These are phyloP conservation scores for Penicillium atrosanguineum DNA, from an alignment of 495 filamentous ascomycete genomes.

Conservation along the genomic window DNA sequence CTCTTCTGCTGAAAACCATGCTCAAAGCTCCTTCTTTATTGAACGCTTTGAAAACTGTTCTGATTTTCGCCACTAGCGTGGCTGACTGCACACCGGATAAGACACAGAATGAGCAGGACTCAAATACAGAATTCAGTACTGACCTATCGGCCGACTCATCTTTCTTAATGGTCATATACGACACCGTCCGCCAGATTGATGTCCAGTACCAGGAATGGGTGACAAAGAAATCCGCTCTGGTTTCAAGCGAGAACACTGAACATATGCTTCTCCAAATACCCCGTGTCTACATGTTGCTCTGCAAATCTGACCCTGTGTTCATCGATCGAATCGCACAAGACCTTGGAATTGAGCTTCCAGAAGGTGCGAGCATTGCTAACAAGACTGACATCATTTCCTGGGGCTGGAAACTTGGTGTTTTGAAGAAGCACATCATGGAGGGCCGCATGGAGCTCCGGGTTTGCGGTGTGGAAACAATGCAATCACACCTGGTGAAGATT, in stretches of 20 bases:
- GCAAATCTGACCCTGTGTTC: constrained; percentile 20
- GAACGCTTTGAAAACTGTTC: not conserved
- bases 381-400: constrained; percentile 46
- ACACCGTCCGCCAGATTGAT: constrained; percentile 28
- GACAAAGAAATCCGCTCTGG: constrained; percentile 38
- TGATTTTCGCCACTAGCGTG: constrained; percentile 20
- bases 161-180: constrained; percentile 24
- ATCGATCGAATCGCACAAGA: constrained; percentile 32
- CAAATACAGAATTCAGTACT: constrained; percentile 8
- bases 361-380: constrained; percentile 28
- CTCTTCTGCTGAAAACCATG: constrained; percentile 24
- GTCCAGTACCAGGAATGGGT: constrained; percentile 35
- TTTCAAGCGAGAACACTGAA: constrained; percentile 37
- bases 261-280: constrained; percentile 28
- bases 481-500: constrained; percentile 62
- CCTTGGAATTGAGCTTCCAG: constrained; percentile 39
- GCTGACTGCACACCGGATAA: constrained; percentile 12
- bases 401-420: constrained; percentile 68
- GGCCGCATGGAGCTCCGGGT: constrained; percentile 90
- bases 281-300: constrained; percentile 24
- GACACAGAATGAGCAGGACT: constrained; percentile 7
- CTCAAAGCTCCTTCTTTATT: constrained; percentile 24
- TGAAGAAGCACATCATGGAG: constrained; percentile 70
- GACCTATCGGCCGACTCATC: constrained; percentile 11
- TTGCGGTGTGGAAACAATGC: constrained; percentile 67